These are phyloP conservation scores for Nymphaea thermarum DNA, from an alignment of 164 flowering plant genomes.

Conservation along the genomic window DNA sequence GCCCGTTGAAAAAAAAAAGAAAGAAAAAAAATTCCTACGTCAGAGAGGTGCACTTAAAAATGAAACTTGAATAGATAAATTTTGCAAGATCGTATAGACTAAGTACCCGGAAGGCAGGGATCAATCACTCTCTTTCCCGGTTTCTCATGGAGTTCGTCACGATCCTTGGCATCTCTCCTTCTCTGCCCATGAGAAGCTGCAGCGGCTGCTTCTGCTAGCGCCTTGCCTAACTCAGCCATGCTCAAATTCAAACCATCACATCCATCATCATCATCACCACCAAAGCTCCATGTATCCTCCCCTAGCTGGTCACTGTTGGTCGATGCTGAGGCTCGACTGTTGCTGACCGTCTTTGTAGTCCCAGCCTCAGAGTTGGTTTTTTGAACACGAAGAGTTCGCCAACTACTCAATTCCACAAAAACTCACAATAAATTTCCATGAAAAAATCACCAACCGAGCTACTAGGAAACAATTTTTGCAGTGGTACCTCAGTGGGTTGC, in stretches of 20 bases:
- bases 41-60: too few species aligned
- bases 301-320: constrained; percentile 16
- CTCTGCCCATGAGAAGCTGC: constrained; percentile 34
- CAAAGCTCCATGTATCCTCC: constrained; percentile 17
- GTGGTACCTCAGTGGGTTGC: constrained; percentile 34
- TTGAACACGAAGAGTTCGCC: constrained; percentile 78
- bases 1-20: too few species aligned
- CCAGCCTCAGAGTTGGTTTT: constrained; percentile 11
- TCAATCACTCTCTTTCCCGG: constrained; percentile 11
- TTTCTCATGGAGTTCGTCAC: background rate
- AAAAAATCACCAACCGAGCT: background rate
- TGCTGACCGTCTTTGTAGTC: constrained; percentile 4
- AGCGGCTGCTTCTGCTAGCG: constrained; percentile 43
- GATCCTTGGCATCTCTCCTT: constrained; percentile 5
- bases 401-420: constrained; percentile 21
- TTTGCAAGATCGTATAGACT: too few species aligned
- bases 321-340: constrained; percentile 16
- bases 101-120: constrained; percentile 30
- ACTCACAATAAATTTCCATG: background rate
- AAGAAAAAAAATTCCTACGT: too few species aligned
- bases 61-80: too few species aligned
- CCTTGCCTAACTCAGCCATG: constrained; percentile 49
- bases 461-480: background rate
- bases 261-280: constrained; percentile 19
- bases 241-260: constrained; percentile 35